Conservation (phyloP, 345 rosid species). For the Moricandia moricandioides region DNA sequence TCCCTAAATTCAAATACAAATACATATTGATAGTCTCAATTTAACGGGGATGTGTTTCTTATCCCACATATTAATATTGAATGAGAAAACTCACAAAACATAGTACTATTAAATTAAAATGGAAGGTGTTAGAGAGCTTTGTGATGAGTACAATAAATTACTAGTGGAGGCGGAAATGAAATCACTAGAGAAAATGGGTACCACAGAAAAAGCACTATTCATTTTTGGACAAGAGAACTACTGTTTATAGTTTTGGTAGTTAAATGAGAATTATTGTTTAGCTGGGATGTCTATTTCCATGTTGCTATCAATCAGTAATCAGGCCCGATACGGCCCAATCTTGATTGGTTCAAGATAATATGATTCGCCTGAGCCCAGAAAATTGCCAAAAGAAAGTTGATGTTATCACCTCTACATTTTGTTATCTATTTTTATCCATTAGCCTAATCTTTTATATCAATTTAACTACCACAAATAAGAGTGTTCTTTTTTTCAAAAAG, state of each 20-base stretch:
- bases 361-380: neutral
- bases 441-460: neutral
- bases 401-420: neutral
- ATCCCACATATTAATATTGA: neutral
- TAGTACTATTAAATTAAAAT: neutral
- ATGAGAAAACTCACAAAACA: neutral
- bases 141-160: no score
- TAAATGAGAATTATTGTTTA: neutral
- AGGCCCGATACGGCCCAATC: neutral
- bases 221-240: neutral
- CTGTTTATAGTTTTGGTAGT: neutral
- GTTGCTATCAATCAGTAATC: neutral
- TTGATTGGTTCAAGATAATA: neutral
- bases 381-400: neutral
- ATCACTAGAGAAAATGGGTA: neutral
- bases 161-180: neutral
- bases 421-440: neutral
- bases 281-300: neutral
- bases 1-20: neutral
- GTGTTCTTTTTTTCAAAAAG: neutral
- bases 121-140: neutral
- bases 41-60: neutral
- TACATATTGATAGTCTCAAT: neutral
- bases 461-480: neutral
- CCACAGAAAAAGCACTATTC: neutral